Conservation (phyloP, 306 rosid genomes). For the Inga leiocalycina region DNA sequence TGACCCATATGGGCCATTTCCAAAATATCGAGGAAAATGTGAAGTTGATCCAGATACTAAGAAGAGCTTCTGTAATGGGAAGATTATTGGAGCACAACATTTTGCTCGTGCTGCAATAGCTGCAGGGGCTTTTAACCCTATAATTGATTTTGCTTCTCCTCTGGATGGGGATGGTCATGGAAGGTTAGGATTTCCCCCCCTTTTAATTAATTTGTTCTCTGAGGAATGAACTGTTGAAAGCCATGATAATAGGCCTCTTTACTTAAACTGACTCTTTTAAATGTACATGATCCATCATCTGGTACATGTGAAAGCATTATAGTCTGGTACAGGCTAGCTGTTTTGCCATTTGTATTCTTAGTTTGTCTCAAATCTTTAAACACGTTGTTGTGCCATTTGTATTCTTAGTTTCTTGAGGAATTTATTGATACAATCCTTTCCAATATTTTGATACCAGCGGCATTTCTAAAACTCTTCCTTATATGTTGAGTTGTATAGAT, state of each 20-base stretch:
- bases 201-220: slow-evolving; percentile 21
- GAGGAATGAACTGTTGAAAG: not conserved
- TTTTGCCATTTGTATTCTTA: slow-evolving; percentile 1
- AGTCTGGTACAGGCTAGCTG: not conserved
- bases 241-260: not conserved
- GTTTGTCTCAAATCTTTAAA: not conserved
- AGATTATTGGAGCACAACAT: slow-evolving; percentile 98
- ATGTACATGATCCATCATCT: not conserved
- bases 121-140: slow-evolving; percentile 89
- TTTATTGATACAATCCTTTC: not conserved
- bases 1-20: slow-evolving; percentile 86
- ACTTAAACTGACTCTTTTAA: not conserved
- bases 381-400: no score
- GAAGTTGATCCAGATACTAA: slow-evolving; percentile 87
- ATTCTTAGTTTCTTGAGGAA: not conserved
- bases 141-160: slow-evolving; percentile 89
- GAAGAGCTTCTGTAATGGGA: slow-evolving; percentile 89
- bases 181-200: slow-evolving; percentile 59
- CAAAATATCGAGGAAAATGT: slow-evolving; percentile 91
- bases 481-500: not conserved
- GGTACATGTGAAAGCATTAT: not conserved
- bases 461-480: not conserved
- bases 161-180: slow-evolving; percentile 99
- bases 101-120: slow-evolving; percentile 98
- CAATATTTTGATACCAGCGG: not conserved